Evolutionary conservation across 169 alveolate genomes (phyloP).

Genomic region (Eimeria nieschulzi): DNA sequence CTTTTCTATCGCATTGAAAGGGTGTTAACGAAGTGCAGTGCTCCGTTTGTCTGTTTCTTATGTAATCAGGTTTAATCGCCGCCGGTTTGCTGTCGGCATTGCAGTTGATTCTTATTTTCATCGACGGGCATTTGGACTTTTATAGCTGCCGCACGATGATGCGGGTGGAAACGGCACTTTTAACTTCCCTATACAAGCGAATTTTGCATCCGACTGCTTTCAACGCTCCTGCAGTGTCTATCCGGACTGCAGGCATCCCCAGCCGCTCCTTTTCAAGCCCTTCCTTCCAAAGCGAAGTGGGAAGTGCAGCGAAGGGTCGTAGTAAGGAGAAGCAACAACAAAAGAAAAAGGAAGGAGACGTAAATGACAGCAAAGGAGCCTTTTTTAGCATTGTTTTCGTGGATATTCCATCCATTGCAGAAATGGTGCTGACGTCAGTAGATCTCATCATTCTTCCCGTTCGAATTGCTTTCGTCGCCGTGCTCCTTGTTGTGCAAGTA

Average conservation of each 20-base stretch:
- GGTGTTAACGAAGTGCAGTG: neutral
- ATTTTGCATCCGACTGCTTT: constrained; percentile 8
- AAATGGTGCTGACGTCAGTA: constrained; percentile 35
- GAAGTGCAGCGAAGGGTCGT: neutral
- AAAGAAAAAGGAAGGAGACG: neutral
- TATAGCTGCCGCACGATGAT: constrained; percentile 38
- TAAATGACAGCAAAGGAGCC: neutral
- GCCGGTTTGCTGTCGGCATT: constrained; percentile 20
- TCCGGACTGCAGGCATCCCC: too few species aligned
- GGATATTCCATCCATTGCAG: constrained; percentile 66
- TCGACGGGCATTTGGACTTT: constrained; percentile 59
- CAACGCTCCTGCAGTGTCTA: constrained; percentile 4
- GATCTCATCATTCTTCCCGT: constrained; percentile 57
- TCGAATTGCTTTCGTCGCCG: constrained; percentile 28
- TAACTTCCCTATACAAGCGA: constrained; percentile 47
- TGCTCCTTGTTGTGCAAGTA: constrained; percentile 52
- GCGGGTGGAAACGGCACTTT: constrained; percentile 47
- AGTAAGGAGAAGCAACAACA: neutral
- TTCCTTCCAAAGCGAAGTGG: neutral
- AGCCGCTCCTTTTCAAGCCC: too few species aligned
- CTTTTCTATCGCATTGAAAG: neutral
- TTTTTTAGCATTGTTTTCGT: constrained; percentile 59
- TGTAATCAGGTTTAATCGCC: constrained; percentile 14
- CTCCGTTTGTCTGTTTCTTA: neutral
- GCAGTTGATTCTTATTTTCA: constrained; percentile 47